Base-by-base conservation (phyloP, 306 rosid species). In the Trichosanthes cucumerina region DNA sequence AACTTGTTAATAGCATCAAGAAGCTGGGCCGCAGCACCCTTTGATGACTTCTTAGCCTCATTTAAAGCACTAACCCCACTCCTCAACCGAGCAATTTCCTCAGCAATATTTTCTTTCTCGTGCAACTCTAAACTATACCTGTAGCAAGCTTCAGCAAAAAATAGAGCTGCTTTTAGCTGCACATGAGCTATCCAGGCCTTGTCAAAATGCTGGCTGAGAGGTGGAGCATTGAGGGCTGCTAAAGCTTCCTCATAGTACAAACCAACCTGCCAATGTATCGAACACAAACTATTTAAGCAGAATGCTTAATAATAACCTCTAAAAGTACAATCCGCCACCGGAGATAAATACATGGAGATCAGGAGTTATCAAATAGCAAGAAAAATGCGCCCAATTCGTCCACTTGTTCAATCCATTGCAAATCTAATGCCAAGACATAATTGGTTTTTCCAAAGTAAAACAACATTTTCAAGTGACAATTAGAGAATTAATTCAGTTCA, bases 191-290 rank as follows among this genome's bases (percentile, higher is more conserved):
- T 82, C 99, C 99, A 95, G 13, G 84, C 87, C 87, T 81, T 92
- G 49, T 95, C 99, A 54, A 95, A 95, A 90, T 95, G 97, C 86
- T 86, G 92, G 83, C 65, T 91, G 81, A 95, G 80, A 81, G 98
- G 96, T 7, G 89, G 87, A 63, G 83, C 92, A 80, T 84, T 92
- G 63, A 90, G 80, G 4, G 96, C 90, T 10, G 93, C 97, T 64
- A 91, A 92, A 80, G 97, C 93, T 87, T 95, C 98, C 86, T 95
- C 99, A 3, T 95, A 95, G 84, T 89, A 95, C 74, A 90, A 60
- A 69, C 99, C 98, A 80, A 90, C 99, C 99, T 95, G 86, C 73
- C 77, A 85, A 81, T 78, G 34, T 44, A 74, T 79, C 69, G 83
- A 81, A 23, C 39, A 50, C 80, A 75, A 80, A 82, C 28, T 56